phyloP scores from a whole-genome alignment of 345 rosid genomes.

The Eutrema heterophyllum region DNA sequence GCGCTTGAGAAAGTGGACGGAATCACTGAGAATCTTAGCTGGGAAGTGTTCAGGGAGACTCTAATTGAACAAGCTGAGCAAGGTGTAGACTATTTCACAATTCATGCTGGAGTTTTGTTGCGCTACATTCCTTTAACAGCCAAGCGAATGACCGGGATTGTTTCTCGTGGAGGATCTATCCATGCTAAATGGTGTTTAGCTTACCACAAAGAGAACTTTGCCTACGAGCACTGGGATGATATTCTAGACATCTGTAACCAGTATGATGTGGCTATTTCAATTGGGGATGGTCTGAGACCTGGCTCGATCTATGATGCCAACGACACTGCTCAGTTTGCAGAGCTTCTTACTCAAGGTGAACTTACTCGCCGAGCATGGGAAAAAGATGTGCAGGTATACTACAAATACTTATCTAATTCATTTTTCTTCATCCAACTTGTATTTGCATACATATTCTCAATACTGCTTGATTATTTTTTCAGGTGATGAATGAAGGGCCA shows the following conservation, averaged over 20 bases:
- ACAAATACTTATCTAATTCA: background rate
- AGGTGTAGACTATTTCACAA: slow-evolving; percentile 97
- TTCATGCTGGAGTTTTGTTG: slow-evolving; percentile 91
- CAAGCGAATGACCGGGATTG: slow-evolving; percentile 95
- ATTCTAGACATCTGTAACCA: slow-evolving; percentile 94
- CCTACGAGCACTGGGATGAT: slow-evolving; percentile 99
- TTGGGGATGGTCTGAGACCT: slow-evolving; percentile 95
- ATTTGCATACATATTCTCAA: background rate
- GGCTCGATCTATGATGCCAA: slow-evolving; percentile 99
- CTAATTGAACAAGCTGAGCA: slow-evolving; percentile 97
- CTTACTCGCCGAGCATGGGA: slow-evolving; percentile 97
- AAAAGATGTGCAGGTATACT: slow-evolving; percentile 89
- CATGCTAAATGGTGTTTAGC: slow-evolving; percentile 99
- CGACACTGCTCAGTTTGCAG: slow-evolving; percentile 97
- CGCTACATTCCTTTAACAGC: slow-evolving; percentile 93
- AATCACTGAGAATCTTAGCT: slow-evolving; percentile 82
- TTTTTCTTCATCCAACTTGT: background rate
- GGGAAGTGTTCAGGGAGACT: slow-evolving; percentile 94
- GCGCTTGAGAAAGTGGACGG: slow-evolving; percentile 97
- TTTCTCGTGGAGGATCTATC: slow-evolving; percentile 96
- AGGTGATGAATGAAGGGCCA: no score
- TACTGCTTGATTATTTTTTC: no score
- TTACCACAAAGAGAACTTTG: slow-evolving; percentile 94
- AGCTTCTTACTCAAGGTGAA: slow-evolving; percentile 98
- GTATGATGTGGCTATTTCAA: slow-evolving; percentile 90